Percentiles rank a stretch among this genome's conserved stretches.
phyloP scores from a whole-genome alignment of 768 basidiomycete genomes.

The Clathrus columnatus region DNA sequence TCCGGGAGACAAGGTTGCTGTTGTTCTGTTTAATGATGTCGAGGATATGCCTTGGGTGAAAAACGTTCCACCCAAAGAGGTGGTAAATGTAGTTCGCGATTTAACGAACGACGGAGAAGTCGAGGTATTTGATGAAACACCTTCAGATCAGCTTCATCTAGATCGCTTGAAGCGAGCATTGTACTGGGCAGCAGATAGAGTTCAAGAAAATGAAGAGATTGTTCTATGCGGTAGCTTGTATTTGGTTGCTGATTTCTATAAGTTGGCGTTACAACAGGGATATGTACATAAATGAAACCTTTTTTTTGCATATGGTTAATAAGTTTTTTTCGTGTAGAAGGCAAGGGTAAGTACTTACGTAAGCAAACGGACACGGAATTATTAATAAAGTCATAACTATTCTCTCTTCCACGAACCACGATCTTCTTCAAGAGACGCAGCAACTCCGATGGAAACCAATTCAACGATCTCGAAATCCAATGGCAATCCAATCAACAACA shows the following conservation, averaged over 20 bases:
- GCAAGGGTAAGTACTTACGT: too few relatives aligned
- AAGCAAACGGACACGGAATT: not conserved
- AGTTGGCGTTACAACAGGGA: constrained; percentile 28
- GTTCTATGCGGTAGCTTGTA: constrained; percentile 90
- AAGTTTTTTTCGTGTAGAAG: not conserved
- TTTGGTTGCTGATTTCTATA: constrained; percentile 87
- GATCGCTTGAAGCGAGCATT: constrained; percentile 34
- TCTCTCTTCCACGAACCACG: not conserved
- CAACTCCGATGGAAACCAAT: not conserved
- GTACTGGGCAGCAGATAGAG: constrained; percentile 27
- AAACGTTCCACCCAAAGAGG: constrained; percentile 42
- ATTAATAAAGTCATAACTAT: not conserved
- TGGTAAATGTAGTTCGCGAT: constrained; percentile 36
- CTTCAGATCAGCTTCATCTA: constrained; percentile 22
- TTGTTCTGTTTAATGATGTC: constrained; percentile 60
- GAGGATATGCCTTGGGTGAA: constrained; percentile 95
- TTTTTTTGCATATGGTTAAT: too few relatives aligned
- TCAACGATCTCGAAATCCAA: not conserved
- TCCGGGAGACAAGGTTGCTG: constrained; percentile 37
- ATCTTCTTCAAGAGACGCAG: not conserved
- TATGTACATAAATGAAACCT: not conserved
- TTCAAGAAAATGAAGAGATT: constrained; percentile 25
- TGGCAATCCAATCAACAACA: constrained; percentile 33
- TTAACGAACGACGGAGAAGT: constrained; percentile 39
- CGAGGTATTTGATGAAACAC: constrained; percentile 25